These are phyloP conservation scores for Chalciporus piperatus DNA, from an alignment of 768 basidiomycete species.

Conservation along the genomic window DNA sequence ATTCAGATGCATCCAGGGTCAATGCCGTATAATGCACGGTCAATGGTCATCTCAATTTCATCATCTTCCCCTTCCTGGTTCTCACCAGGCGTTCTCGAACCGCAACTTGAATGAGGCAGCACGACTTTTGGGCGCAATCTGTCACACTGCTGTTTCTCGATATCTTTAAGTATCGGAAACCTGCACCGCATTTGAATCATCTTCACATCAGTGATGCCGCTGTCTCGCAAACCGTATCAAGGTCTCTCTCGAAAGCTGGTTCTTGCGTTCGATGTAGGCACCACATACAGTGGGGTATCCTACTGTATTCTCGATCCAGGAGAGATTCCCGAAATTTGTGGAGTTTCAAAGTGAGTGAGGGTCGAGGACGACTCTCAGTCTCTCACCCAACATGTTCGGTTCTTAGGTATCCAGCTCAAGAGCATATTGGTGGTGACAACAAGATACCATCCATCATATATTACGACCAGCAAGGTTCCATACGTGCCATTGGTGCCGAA, in stretches of 20 bases:
- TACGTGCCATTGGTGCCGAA: constrained; percentile 45
- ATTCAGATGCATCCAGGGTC: too few species aligned
- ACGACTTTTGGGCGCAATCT: too few species aligned
- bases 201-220: constrained; percentile 12
- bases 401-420: constrained; percentile 45
- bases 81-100: too few species aligned
- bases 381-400: too few species aligned
- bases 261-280: constrained; percentile 43
- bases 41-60: too few species aligned
- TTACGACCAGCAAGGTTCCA: constrained; percentile 40
- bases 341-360: constrained; percentile 24
- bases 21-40: too few species aligned
- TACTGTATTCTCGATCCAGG: constrained; percentile 38
- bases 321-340: constrained; percentile 27
- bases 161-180: too few species aligned
- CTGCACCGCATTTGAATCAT: too few species aligned
- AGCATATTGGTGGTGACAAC: constrained; percentile 40
- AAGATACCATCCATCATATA: constrained; percentile 50
- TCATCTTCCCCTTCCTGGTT: too few species aligned
- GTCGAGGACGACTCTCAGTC: too few species aligned
- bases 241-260: constrained; percentile 42
- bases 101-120: too few species aligned
- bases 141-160: too few species aligned
- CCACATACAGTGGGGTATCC: constrained; percentile 41
- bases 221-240: constrained; percentile 29